phyloP scores from a whole-genome alignment of 176 grass and related monocot genomes.

The Tuctoria greenei region DNA sequence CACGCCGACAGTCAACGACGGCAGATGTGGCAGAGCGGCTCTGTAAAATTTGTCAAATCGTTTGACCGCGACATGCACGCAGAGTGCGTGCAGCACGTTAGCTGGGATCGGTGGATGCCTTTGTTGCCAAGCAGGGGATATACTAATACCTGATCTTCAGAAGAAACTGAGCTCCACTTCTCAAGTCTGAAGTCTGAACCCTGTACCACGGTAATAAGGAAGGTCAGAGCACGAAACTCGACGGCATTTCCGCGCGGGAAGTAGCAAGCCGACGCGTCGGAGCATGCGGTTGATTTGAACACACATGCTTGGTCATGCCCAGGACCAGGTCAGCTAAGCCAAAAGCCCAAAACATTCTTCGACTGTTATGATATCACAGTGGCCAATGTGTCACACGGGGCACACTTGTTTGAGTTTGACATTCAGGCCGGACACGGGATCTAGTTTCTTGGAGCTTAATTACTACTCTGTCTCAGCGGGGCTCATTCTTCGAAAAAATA shows the following conservation, averaged over 20 bases:
- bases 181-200: background rate
- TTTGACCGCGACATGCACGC: constrained; percentile 8
- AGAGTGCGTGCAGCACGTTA: constrained; percentile 2
- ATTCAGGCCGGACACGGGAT: background rate
- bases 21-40: background rate
- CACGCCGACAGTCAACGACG: background rate
- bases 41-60: background rate
- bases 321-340: background rate
- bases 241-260: background rate
- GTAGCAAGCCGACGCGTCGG: background rate
- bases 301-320: background rate
- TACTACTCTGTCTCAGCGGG: background rate
- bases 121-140: background rate
- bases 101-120: background rate
- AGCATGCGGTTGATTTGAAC: background rate
- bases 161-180: background rate
- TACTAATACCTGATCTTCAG: background rate
- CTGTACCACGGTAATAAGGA: background rate
- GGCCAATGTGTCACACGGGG: background rate
- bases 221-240: background rate
- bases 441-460: background rate
- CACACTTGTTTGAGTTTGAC: constrained; percentile 3
- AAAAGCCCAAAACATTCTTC: background rate
- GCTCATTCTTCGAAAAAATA: background rate
- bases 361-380: background rate